Evolutionary conservation across 2,329 filamentous ascomycete species (phyloP).

Genomic region (Chalara sp.): DNA sequence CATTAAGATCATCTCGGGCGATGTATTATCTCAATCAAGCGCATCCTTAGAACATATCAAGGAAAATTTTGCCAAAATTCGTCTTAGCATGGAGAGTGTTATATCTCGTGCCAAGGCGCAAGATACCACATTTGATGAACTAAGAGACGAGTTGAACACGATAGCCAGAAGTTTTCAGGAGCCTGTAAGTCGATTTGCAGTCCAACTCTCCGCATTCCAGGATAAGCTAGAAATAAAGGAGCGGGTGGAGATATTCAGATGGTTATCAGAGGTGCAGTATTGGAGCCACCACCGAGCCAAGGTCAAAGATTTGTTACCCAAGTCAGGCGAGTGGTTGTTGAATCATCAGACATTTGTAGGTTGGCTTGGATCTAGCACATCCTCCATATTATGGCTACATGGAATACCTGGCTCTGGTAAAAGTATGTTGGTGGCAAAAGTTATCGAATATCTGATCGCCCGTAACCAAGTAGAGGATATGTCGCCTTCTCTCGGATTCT

Average conservation of each 20-base stretch:
- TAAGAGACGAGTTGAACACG: no score
- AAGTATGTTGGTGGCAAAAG: constrained; percentile 23
- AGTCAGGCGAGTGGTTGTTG: constrained; percentile 18
- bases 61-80: no score
- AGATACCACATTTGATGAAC: no score
- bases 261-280: constrained; percentile 5
- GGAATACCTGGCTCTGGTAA: constrained; percentile 28
- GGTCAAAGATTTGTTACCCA: constrained; percentile 9
- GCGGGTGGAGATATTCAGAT: constrained; percentile 5
- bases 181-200: background rate
- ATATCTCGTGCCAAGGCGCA: no score
- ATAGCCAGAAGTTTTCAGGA: no score
- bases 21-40: background rate
- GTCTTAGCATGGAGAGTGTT: no score
- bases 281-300: background rate
- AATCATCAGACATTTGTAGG: constrained; percentile 15
- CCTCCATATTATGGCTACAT: constrained; percentile 29
- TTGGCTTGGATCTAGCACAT: constrained; percentile 23
- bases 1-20: constrained; percentile 1
- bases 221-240: constrained; percentile 1
- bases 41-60: no score
- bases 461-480: background rate
- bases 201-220: background rate
- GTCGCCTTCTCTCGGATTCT: constrained; percentile 13
- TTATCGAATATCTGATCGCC: constrained; percentile 7